phyloP scores from a whole-genome alignment of 1,139 yeast species.

The Magnusiomyces magnusii region DNA sequence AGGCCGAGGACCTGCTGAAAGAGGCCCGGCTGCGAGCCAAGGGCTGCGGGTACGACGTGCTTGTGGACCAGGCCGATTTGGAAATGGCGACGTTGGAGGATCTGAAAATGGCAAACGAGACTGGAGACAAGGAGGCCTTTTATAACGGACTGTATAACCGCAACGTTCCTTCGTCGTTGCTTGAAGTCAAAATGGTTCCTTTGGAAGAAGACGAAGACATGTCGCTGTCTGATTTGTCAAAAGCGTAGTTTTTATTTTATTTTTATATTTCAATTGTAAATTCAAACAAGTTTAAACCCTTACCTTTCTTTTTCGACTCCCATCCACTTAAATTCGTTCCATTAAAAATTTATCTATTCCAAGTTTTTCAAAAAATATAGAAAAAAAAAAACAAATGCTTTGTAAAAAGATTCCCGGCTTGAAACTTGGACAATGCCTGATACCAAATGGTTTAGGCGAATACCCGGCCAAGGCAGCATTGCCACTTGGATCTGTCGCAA shows the following conservation, averaged over 20 bases:
- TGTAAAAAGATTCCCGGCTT: not conserved
- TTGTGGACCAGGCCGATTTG: slow-evolving; percentile 57
- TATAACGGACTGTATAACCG: slow-evolving; percentile 5
- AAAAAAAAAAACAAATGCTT: no score
- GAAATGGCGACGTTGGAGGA: slow-evolving; percentile 48
- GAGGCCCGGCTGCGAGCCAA: slow-evolving; percentile 69
- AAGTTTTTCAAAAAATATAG: no score
- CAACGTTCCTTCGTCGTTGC: not conserved
- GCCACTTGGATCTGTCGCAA: no score
- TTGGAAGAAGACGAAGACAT: not conserved
- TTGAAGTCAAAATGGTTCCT: not conserved
- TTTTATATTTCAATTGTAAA: not conserved
- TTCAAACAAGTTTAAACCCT: no score
- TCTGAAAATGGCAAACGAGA: slow-evolving; percentile 5
- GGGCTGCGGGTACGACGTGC: slow-evolving; percentile 58
- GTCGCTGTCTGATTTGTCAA: not conserved
- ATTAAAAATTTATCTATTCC: no score
- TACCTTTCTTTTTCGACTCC: no score
- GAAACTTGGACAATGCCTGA: not conserved
- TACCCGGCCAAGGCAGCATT: no score
- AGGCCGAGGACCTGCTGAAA: slow-evolving; percentile 55
- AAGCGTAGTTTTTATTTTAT: not conserved
- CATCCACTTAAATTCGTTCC: no score
- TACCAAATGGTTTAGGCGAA: not conserved
- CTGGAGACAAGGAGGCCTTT: slow-evolving; percentile 3